Evolutionary conservation across 2,329 filamentous ascomycete genomes (phyloP).

Genomic region (Venturiaceae sp.): DNA sequence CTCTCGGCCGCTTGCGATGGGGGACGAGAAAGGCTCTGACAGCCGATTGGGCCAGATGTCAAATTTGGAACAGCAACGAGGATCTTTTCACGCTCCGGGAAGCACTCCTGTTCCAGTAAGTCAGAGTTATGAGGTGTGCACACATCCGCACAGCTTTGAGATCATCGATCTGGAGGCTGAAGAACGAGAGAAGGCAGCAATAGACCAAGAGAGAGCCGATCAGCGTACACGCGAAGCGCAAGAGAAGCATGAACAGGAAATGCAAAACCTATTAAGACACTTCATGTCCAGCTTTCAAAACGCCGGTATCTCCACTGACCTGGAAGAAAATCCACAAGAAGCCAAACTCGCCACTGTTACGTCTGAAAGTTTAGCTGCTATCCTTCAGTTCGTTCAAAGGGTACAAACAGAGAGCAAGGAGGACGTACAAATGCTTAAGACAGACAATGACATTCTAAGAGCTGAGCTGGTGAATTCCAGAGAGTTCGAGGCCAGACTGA

Average conservation of each 20-base stretch:
- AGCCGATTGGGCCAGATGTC: too few species aligned
- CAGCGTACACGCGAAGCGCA: not conserved
- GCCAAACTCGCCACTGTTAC: not conserved
- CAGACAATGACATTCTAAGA: not conserved
- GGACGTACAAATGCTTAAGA: not conserved
- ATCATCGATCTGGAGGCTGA: not conserved
- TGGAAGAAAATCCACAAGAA: not conserved
- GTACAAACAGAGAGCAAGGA: not conserved
- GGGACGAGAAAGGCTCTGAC: too few species aligned
- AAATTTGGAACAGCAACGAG: too few species aligned
- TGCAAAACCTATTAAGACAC: not conserved
- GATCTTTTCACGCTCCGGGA: not conserved
- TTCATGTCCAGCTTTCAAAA: not conserved
- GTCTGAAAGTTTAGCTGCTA: not conserved
- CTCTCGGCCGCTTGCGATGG: too few species aligned
- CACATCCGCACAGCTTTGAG: not conserved
- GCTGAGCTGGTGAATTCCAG: not conserved
- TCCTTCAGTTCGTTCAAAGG: not conserved
- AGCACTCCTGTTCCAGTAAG: not conserved
- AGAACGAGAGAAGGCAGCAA: too few species aligned
- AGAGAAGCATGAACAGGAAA: not conserved
- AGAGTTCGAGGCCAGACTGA: not conserved
- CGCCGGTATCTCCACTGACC: not conserved
- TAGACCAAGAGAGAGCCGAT: not conserved
- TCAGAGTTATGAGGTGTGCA: not conserved